Evolutionary conservation across 805 yeast genomes (phyloP).

Genomic region (Sungouiella thailandica): DNA sequence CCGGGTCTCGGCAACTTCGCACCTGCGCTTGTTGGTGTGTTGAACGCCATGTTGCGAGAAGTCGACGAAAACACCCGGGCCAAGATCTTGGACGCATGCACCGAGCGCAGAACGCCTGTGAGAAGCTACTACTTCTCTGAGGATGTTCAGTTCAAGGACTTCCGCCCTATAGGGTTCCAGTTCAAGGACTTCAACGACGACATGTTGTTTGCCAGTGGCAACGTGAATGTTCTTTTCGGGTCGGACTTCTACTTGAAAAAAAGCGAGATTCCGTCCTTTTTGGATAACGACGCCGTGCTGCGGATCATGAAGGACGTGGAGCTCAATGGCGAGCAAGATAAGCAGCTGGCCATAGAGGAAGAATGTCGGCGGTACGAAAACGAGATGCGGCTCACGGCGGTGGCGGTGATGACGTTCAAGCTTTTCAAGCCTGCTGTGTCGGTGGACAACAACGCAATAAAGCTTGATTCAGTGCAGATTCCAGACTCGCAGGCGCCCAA

Average conservation of each 20-base stretch:
- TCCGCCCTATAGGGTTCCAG: slow-evolving; percentile 47
- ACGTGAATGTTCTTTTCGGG: slow-evolving; percentile 19
- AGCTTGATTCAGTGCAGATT: slow-evolving; percentile 5
- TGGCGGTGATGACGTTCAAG: slow-evolving; percentile 19
- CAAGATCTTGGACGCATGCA: slow-evolving; percentile 5
- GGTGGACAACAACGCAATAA: slow-evolving; percentile 2
- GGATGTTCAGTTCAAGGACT: slow-evolving; percentile 60
- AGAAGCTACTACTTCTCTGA: slow-evolving; percentile 57
- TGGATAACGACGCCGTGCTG: slow-evolving; percentile 17
- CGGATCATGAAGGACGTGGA: slow-evolving; percentile 11
- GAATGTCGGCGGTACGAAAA: slow-evolving; percentile 21
- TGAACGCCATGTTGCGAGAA: slow-evolving; percentile 2
- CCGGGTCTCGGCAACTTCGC: background rate
- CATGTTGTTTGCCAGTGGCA: slow-evolving; percentile 29
- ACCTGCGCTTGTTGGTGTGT: slow-evolving; percentile 1
- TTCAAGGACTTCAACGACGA: slow-evolving; percentile 61
- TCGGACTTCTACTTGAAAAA: slow-evolving; percentile 11
- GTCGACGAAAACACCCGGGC: slow-evolving; percentile 7
- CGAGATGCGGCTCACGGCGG: slow-evolving; percentile 22
- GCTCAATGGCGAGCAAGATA: slow-evolving; percentile 5
- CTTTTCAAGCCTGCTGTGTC: slow-evolving; percentile 11
- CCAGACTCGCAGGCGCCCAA: slow-evolving; percentile 9
- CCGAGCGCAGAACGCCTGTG: slow-evolving; percentile 25
- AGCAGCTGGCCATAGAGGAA: slow-evolving; percentile 5
- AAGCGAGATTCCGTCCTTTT: slow-evolving; percentile 15